Evolutionary conservation across 768 basidiomycete genomes (phyloP).

Genomic region (Mycena rosella): DNA sequence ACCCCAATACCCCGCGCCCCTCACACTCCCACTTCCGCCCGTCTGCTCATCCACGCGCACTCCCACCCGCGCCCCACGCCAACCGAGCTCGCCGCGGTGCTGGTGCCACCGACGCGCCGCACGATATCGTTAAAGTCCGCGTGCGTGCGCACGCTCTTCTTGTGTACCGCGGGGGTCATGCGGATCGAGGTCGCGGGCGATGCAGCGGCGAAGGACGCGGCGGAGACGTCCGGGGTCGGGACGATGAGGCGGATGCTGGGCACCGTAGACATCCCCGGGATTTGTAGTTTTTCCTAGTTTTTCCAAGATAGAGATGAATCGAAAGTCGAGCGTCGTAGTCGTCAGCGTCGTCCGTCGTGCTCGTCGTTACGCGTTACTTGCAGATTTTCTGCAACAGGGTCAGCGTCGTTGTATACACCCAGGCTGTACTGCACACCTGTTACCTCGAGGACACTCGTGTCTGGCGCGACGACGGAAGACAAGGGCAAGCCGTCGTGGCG

Average conservation of each 20-base stretch:
- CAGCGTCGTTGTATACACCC: too few species aligned
- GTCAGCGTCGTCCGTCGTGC: too few species aligned
- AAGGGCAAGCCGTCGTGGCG: too few species aligned
- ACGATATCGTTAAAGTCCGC: slow-evolving; percentile 73
- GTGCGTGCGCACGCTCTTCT: slow-evolving; percentile 48
- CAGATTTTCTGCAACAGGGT: too few species aligned
- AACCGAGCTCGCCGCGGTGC: slow-evolving; percentile 40
- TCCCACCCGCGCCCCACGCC: slow-evolving; percentile 67
- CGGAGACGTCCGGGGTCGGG: slow-evolving; percentile 59
- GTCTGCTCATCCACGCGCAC: slow-evolving; percentile 85
- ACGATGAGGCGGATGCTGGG: slow-evolving; percentile 66
- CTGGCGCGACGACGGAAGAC: too few species aligned
- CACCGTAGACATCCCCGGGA: not conserved
- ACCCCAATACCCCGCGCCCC: slow-evolving; percentile 58
- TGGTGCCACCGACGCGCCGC: slow-evolving; percentile 59
- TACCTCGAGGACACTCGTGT: too few species aligned
- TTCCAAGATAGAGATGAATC: too few species aligned
- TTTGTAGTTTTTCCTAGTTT: too few species aligned
- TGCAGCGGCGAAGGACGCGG: slow-evolving; percentile 14
- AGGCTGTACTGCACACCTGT: too few species aligned
- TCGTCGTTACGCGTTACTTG: too few species aligned
- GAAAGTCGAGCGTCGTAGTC: too few species aligned
- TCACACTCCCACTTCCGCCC: slow-evolving; percentile 61
- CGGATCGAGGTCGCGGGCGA: not conserved
- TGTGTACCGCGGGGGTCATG: slow-evolving; percentile 47